These are phyloP conservation scores for Geum urbanum DNA, from an alignment of 306 rosid species.

Conservation along the genomic window DNA sequence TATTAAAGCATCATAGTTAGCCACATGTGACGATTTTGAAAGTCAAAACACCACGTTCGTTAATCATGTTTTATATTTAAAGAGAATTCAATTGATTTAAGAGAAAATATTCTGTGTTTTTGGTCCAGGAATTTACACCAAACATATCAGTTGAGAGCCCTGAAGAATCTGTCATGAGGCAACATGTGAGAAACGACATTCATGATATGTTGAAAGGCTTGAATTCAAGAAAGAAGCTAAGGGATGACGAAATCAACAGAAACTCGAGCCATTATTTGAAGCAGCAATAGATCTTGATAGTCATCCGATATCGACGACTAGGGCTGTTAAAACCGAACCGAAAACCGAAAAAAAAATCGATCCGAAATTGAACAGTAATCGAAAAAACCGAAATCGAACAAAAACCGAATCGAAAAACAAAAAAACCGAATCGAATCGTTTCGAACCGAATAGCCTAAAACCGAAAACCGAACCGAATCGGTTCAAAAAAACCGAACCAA, in stretches of 20 bases:
- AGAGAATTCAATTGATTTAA: constrained; percentile 9
- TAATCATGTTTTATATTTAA: background rate
- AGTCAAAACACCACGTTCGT: background rate
- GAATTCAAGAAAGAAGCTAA: constrained; percentile 65
- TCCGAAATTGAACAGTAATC: too few relatives aligned
- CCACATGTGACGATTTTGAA: background rate
- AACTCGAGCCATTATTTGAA: constrained; percentile 52
- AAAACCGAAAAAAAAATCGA: too few relatives aligned
- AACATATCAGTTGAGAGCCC: constrained; percentile 55
- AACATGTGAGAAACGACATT: constrained; percentile 56
- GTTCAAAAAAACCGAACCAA: too few relatives aligned
- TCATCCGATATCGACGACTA: background rate
- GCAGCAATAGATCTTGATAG: constrained; percentile 23
- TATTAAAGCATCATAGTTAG: background rate
- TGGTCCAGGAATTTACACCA: constrained; percentile 50
- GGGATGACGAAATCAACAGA: constrained; percentile 35
- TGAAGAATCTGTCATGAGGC: constrained; percentile 60
- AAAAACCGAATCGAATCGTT: too few relatives aligned
- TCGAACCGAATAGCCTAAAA: too few relatives aligned
- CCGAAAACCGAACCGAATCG: too few relatives aligned
- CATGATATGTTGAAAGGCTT: constrained; percentile 48
- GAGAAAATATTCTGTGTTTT: constrained; percentile 16
- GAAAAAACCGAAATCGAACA: too few relatives aligned
- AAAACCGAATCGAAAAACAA: too few relatives aligned
- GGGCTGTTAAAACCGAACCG: too few relatives aligned